A percentile compares a stretch with the other conserved stretches of the same genome.
Conservation (phyloP, 2,329 filamentous ascomycete genomes). For the Xylaria arbuscula region DNA sequence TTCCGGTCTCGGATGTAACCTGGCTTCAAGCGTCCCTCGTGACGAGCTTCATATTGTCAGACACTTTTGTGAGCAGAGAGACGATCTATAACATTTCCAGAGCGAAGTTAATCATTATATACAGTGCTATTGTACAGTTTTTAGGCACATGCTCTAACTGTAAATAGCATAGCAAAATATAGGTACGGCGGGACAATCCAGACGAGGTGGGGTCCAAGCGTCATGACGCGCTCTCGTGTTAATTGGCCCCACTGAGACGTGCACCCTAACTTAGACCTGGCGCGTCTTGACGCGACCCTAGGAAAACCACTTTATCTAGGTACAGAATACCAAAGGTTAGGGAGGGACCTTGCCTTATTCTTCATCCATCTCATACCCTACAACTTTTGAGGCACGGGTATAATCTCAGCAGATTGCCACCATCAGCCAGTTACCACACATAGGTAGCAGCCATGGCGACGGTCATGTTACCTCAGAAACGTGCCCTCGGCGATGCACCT, state of each 20-base stretch:
- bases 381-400: background rate
- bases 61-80: no score
- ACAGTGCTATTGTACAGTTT: no score
- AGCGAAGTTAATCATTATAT: no score
- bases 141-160: no score
- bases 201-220: background rate
- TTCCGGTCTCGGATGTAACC: no score
- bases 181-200: conserved; percentile 15
- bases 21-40: no score
- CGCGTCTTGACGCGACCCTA: conserved; percentile 45
- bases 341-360: conserved; percentile 10
- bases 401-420: background rate
- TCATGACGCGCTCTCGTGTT: conserved; percentile 29
- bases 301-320: conserved; percentile 40
- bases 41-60: no score
- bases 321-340: background rate
- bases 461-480: conserved; percentile 73
- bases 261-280: conserved; percentile 35
- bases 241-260: conserved; percentile 39
- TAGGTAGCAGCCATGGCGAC: conserved; percentile 57
- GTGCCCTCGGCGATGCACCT: conserved; percentile 75
- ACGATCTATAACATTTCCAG: no score
- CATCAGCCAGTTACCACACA: background rate
- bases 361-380: conserved; percentile 13
- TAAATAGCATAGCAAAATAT: no score